Base-by-base conservation (phyloP, 345 rosid species). In the Boechera retrofracta region DNA sequence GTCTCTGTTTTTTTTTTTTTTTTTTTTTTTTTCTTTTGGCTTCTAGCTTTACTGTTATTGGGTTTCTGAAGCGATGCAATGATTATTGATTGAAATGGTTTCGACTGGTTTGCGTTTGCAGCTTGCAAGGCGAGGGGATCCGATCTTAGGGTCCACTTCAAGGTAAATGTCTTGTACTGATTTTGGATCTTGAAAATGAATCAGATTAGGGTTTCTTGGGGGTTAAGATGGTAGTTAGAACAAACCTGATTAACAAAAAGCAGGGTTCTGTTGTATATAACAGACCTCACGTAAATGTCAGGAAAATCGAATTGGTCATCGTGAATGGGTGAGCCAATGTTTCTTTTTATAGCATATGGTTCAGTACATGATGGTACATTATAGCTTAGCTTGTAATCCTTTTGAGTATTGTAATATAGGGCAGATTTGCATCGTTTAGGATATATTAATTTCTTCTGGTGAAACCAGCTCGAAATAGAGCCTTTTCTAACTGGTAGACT, bases 121-220 rank as follows among this genome's bases (percentile, higher is more conserved):
- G 99, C 99, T 56, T 93, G 99, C 89, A 95, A 92, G 86, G 94
- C 99, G 0, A 88, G 97, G 39, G 99, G 97, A 28, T 78, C 94
- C 16, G 94, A 91, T 79, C 98, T 92, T 29, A 86, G 99, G 78
- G 96, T 89, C 81, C 99, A 91, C 74, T 95, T 95, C 81, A 95
- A 95, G 97, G 98, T 93, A 75, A 66, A 47, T 55, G 4, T 48
- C 42, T 21, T 58, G 7, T 31, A 18, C 10, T 1, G 0, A 5
- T n/a, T 10, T 4, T 3, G 1, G 18, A 75, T 58, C 11, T 38
- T 5, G 16, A 13, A 48, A 67, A 75, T 58, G 67, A 48, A 48
- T 49, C 7, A 12, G 44, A 52, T 31, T 60, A 38, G n/a, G 4
- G 5, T 12, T 26, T 1, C 26, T 5, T 0, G 0, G 24, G 13